Conservation (phyloP, 139 green algal genomes). For the Desmodesmus armatus region DNA sequence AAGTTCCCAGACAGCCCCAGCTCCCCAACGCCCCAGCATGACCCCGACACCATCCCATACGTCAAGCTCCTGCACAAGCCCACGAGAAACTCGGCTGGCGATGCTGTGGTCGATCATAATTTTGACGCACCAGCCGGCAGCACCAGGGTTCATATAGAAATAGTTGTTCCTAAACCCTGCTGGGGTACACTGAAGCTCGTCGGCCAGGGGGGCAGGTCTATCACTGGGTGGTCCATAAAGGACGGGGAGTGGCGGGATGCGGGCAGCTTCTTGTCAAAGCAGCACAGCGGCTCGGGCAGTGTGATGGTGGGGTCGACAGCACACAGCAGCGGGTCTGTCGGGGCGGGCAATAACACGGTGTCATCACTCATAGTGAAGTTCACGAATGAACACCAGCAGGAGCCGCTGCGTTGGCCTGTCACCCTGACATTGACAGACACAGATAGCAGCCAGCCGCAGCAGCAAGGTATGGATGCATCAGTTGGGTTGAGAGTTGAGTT, state of each 20-base stretch:
- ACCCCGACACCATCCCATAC: no score
- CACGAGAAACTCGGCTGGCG: no score
- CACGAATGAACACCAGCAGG: constrained; percentile 33
- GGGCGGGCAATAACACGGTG: background rate
- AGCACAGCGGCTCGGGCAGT: constrained; percentile 21
- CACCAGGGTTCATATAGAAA: background rate
- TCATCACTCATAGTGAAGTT: constrained; percentile 22
- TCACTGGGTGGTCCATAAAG: constrained; percentile 32
- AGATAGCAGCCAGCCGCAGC: constrained; percentile 8
- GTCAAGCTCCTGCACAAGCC: background rate
- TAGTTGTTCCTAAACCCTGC: constrained; percentile 24
- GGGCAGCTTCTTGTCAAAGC: background rate
- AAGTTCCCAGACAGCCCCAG: constrained; percentile 18
- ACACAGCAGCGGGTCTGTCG: background rate
- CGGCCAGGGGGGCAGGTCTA: no score
- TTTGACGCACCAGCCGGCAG: background rate
- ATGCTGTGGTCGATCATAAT: background rate
- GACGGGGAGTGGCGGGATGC: background rate
- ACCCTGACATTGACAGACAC: background rate
- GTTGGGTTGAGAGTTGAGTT: constrained; percentile 31
- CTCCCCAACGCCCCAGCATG: no score
- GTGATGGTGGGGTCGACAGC: background rate
- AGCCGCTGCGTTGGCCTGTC: background rate
- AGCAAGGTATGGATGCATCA: background rate
- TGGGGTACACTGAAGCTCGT: constrained; percentile 38